These are phyloP conservation scores for Capsicum pubescens DNA, from an alignment of 257 asterid genomes.

Conservation along the genomic window DNA sequence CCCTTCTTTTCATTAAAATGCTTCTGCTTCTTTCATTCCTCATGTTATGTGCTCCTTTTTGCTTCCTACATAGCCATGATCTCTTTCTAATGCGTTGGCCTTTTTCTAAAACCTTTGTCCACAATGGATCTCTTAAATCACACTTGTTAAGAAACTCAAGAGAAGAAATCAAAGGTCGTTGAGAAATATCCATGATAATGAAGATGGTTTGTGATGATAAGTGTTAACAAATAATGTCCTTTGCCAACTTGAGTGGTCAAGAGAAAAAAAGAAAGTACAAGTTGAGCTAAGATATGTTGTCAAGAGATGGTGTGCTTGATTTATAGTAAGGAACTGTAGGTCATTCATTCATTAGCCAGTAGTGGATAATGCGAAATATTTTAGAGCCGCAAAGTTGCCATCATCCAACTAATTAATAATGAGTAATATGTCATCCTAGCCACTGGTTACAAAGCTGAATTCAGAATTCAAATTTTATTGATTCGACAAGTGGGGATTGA, in stretches of 20 bases:
- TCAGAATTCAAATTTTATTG: background rate
- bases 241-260: background rate
- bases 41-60: background rate
- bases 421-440: background rate
- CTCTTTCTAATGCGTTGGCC: constrained; percentile 18
- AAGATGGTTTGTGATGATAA: background rate
- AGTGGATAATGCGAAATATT: constrained; percentile 44
- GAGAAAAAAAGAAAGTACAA: background rate
- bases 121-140: constrained; percentile 32
- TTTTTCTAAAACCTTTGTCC: constrained; percentile 30
- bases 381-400: constrained; percentile 17
- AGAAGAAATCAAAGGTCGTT: constrained; percentile 35
- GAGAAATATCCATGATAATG: constrained; percentile 33
- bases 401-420: background rate
- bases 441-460: background rate
- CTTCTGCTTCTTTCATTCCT: constrained; percentile 37
- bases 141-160: constrained; percentile 25
- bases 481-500: background rate
- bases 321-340: constrained; percentile 23
- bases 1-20: constrained; percentile 47
- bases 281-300: background rate
- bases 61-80: background rate
- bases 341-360: constrained; percentile 37
- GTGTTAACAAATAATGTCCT: background rate
- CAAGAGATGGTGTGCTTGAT: background rate